Conservation (phyloP, 345 rosid genomes). For the Triadica sebifera region DNA sequence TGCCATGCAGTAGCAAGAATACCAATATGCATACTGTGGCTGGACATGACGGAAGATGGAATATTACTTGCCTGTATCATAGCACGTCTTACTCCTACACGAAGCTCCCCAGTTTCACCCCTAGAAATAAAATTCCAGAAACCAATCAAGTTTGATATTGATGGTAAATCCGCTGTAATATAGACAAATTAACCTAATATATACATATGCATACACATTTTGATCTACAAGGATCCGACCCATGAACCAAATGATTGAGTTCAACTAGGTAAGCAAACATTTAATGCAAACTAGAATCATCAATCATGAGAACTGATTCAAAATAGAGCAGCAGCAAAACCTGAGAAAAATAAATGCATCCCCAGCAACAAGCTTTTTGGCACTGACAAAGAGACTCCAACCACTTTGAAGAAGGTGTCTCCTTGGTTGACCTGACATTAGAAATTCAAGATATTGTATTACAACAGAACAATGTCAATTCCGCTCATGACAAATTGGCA, state of each 20-base stretch:
- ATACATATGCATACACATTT: no score
- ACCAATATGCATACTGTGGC: no score
- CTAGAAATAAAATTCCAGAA: conserved; percentile 29
- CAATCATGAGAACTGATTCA: background rate
- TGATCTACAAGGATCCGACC: no score
- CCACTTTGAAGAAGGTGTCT: conserved; percentile 92
- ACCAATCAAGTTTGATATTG: background rate
- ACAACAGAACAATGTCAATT: background rate
- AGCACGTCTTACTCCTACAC: conserved; percentile 88
- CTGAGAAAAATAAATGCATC: conserved; percentile 92
- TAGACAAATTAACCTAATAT: background rate
- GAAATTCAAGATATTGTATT: background rate
- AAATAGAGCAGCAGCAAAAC: conserved; percentile 28
- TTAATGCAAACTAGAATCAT: background rate
- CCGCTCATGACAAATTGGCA: background rate
- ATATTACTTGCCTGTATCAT: conserved; percentile 35
- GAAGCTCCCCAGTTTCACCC: conserved; percentile 81
- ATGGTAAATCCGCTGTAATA: background rate
- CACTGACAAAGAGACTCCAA: conserved; percentile 89
- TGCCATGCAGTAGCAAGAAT: conserved; percentile 59
- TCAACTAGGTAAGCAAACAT: background rate
- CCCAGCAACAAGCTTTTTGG: conserved; percentile 83
- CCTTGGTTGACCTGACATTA: conserved; percentile 68
- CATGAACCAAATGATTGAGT: no score
- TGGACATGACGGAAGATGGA: no score